These are phyloP conservation scores for Globisporangium viniferum DNA, from an alignment of 352 stramenopile genomes.

Conservation along the genomic window DNA sequence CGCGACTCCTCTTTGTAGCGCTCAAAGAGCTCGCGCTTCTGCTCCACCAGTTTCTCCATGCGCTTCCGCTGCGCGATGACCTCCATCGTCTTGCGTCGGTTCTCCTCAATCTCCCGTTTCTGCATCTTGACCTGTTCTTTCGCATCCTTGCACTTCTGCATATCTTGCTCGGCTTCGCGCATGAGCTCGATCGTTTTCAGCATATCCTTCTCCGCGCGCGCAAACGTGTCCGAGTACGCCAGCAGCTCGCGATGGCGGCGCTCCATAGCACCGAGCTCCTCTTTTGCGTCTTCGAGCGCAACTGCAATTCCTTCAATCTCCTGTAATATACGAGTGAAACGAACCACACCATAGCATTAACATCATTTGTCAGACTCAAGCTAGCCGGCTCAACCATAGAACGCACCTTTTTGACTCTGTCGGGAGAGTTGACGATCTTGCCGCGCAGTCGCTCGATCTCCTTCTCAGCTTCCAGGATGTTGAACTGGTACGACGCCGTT, in stretches of 20 bases:
- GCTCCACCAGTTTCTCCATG: constrained; percentile 61
- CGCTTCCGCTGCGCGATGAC: constrained; percentile 67
- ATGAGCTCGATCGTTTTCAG: constrained; percentile 60
- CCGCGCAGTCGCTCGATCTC: constrained; percentile 73
- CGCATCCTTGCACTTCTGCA: constrained; percentile 59
- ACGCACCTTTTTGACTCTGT: constrained; percentile 60
- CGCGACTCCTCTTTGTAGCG: constrained; percentile 63
- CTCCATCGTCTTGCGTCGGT: constrained; percentile 42
- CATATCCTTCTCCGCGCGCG: constrained; percentile 67
- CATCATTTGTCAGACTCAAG: neutral
- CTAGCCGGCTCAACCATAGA: neutral
- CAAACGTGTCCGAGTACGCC: constrained; percentile 63
- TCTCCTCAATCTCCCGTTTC: constrained; percentile 49
- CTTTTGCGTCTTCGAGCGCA: constrained; percentile 68
- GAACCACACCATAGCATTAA: neutral
- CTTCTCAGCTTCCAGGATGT: constrained; percentile 80
- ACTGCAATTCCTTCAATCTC: constrained; percentile 56
- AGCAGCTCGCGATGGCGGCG: constrained; percentile 53
- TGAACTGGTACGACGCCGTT: constrained; percentile 54
- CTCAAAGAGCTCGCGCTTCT: constrained; percentile 68
- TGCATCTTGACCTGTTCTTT: constrained; percentile 72
- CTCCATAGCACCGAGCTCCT: constrained; percentile 65
- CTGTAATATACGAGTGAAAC: constrained; percentile 1
- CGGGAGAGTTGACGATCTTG: constrained; percentile 91
- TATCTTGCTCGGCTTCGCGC: constrained; percentile 57